phyloP scores from a whole-genome alignment of 768 basidiomycete genomes.

The Russula sp. region DNA sequence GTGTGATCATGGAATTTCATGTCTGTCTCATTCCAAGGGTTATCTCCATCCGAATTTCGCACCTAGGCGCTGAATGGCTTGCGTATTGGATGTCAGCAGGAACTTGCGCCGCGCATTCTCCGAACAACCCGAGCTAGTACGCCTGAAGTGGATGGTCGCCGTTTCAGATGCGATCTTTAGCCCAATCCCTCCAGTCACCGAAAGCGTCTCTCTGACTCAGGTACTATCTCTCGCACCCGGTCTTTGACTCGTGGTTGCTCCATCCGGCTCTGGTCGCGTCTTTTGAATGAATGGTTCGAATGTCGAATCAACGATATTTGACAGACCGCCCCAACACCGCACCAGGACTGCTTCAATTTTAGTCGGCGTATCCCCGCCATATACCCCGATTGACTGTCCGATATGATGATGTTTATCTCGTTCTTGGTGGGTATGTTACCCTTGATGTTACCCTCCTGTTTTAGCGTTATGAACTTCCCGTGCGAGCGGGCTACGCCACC shows the following conservation, averaged over 20 bases:
- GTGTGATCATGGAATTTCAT: background rate
- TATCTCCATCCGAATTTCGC: too few relatives aligned
- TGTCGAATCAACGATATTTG: background rate
- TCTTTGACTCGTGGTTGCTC: background rate
- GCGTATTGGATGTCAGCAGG: background rate
- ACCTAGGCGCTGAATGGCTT: background rate
- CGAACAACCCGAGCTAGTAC: background rate
- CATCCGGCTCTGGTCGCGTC: constrained; percentile 1
- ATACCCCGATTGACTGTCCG: background rate
- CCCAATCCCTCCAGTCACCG: too few relatives aligned
- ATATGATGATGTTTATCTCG: background rate
- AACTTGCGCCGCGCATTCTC: background rate
- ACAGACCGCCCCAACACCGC: background rate
- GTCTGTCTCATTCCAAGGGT: background rate
- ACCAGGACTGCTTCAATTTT: background rate
- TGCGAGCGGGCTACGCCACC: background rate
- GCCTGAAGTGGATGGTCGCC: background rate
- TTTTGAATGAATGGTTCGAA: background rate
- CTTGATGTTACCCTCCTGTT: background rate
- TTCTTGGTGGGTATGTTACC: background rate
- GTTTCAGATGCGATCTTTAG: constrained; percentile 2
- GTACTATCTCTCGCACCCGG: background rate
- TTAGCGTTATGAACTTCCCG: background rate
- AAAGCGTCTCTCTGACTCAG: background rate
- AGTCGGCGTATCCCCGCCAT: background rate